These are phyloP conservation scores for Pythium oligandrum DNA, from an alignment of 352 stramenopile genomes.

Conservation along the genomic window DNA sequence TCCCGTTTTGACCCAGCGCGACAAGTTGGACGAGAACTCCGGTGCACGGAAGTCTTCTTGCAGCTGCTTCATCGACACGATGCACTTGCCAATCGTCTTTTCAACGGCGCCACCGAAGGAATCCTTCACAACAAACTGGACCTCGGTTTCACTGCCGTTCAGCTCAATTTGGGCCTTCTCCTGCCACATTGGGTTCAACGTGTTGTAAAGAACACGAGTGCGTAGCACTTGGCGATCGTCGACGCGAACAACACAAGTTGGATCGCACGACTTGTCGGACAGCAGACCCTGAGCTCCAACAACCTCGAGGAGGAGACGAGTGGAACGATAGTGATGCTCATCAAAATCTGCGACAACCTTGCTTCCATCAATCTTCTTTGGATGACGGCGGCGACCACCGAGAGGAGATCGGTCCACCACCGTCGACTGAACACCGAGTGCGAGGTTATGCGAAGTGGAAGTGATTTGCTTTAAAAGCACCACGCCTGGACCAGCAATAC, in stretches of 20 bases:
- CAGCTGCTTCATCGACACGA: slow-evolving; percentile 66
- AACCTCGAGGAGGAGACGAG: slow-evolving; percentile 56
- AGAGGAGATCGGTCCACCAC: slow-evolving; percentile 78
- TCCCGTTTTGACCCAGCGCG: slow-evolving; percentile 76
- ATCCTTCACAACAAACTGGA: slow-evolving; percentile 82
- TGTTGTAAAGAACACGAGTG: slow-evolving; percentile 83
- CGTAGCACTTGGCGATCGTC: slow-evolving; percentile 64
- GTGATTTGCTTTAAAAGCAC: slow-evolving; percentile 80
- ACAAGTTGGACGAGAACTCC: slow-evolving; percentile 65
- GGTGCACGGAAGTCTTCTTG: slow-evolving; percentile 75
- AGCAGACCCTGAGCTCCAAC: slow-evolving; percentile 66
- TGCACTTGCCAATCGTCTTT: slow-evolving; percentile 73
- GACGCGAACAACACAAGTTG: slow-evolving; percentile 66
- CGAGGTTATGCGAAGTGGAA: slow-evolving; percentile 78
- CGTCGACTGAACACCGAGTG: slow-evolving; percentile 72
- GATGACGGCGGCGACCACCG: slow-evolving; percentile 59
- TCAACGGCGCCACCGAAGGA: slow-evolving; percentile 76
- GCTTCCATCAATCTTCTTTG: slow-evolving; percentile 65
- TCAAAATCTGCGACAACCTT: slow-evolving; percentile 67
- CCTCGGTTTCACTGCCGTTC: slow-evolving; percentile 45
- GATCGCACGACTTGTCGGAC: slow-evolving; percentile 73
- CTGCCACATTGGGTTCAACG: slow-evolving; percentile 76
- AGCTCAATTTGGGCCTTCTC: slow-evolving; percentile 59
- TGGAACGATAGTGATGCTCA: slow-evolving; percentile 53
- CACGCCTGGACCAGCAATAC: slow-evolving; percentile 75